Base-by-base conservation (phyloP, 176 grass and related monocot genomes). In the Typha latifolia region DNA sequence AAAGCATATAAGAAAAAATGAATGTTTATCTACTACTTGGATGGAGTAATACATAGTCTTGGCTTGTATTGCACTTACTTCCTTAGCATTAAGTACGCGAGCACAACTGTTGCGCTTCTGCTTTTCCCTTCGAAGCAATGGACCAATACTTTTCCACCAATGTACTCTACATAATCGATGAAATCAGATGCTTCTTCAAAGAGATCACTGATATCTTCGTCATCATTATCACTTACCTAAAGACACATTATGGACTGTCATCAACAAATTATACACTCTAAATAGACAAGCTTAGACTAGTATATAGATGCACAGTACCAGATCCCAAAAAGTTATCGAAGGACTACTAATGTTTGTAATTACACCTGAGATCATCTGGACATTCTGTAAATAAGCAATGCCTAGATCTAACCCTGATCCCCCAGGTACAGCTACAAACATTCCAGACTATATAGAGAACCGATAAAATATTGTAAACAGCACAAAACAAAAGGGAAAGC, bases 81-180 rank as follows among this genome's bases (percentile, higher is more conserved):
- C 80, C 88, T 85, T 67, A 92, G 66, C 77, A 97, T 89, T 61
- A 89, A 66, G 73, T 97, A 97, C 63, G 88, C 80, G 68, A 97
- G 93, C 37, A 97, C 88, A 61, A 92, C 74, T 16, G 93, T 96
- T 32, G 88, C 75, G 19, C 93, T 96, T 48, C 93, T 73, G 61
- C 88, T 96, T 85, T 84, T 96, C 14, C 93, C 93, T 67, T 91
- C 88, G n/a, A 96, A 96, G 73, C 93, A 96, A 72, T 96, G 93
- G n/a, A 96, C 92, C 66, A 96, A 78, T 64, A 96, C 82, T 86
- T 96, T 96, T 29, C 88, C 88, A 0, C 19, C 23, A 15, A 84
- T 49, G 34, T 84, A 74, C 14, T 81, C 62, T 12, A 96, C 93
- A 16, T 89, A 82, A 57, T 91, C 82, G 23, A 96, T 84, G 69